These are phyloP conservation scores for Cryphonectria carpinicola DNA, from an alignment of 2,329 filamentous ascomycete species.

Conservation along the genomic window DNA sequence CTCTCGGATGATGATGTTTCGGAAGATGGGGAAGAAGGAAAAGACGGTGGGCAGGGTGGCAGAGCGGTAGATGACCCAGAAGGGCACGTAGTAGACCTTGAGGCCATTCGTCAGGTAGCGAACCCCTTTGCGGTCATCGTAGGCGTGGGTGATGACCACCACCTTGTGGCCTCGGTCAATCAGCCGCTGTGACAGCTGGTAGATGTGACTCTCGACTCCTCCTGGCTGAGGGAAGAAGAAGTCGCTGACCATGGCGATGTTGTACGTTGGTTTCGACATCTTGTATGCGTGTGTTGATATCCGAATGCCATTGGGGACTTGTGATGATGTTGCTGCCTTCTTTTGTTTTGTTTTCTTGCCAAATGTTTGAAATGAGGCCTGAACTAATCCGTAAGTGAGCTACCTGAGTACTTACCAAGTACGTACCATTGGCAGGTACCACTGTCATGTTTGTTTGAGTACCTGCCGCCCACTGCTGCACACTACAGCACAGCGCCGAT, in stretches of 20 bases:
- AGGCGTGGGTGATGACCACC: constrained; percentile 95
- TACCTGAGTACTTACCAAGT: neutral
- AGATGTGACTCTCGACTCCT: constrained; percentile 97
- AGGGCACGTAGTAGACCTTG: constrained; percentile 97
- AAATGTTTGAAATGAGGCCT: neutral
- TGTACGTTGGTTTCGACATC: constrained; percentile 63
- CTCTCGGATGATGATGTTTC: constrained; percentile 93
- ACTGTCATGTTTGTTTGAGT: neutral
- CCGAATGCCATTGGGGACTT: neutral
- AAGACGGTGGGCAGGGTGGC: constrained; percentile 96
- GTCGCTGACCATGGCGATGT: constrained; percentile 93
- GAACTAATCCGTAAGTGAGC: neutral
- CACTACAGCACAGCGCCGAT: constrained; percentile 6
- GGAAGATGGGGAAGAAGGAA: constrained; percentile 97
- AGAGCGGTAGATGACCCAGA: constrained; percentile 92
- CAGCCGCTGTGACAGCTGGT: constrained; percentile 94
- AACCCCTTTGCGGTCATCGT: constrained; percentile 86
- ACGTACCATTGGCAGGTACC: neutral
- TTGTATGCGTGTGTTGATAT: constrained; percentile 30
- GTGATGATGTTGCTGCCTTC: neutral
- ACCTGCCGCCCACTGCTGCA: neutral
- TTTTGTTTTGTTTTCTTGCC: neutral
- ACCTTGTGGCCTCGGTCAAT: constrained; percentile 98
- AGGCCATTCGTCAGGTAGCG: constrained; percentile 96
- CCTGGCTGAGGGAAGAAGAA: constrained; percentile 99